Base-by-base conservation (phyloP, 352 stramenopile genomes). In the Phytophthora lateralis region DNA sequence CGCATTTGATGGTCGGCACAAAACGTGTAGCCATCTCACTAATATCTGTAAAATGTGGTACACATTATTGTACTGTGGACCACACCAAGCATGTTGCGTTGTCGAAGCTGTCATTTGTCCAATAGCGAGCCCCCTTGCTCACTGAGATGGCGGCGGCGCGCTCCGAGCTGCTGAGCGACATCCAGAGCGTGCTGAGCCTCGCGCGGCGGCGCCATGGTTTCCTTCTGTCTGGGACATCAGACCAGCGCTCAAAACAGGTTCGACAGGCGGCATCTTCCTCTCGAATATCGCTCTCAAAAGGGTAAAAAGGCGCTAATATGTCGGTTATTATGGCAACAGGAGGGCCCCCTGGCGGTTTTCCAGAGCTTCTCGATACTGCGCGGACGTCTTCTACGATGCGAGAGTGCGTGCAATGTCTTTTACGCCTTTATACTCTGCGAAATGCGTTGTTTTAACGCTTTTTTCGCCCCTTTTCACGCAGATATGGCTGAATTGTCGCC, bases 151-250 rank as follows among this genome's bases (percentile, higher is more conserved):
- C 50, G 37, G 60, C 62, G 10, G 64, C 63, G 41, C 80, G 82
- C 35, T 72, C 71, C 15, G 75, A 87, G 66, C 65, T 91, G 44
- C 67, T 91, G 62, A 82, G 82, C 73, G 82, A 89, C 63, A 83
- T 91, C 55, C 82, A 91, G 75, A 76, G 73, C 73, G 78, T 90
- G 32, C 30, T 90, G 65, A 85, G 80, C 56, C 64, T 91, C 32
- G 82, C 76, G 14, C 51, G 82, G 18, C 70, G 78, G 24, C 76
- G 73, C 37, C 76, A 85, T 66, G 82, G 82, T 2, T 90, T 80
- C 55, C 54, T 80, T 3, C 55, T 91, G 21, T 61, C 52, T 14
- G 58, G 35, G 8, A 29, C 38, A 14, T 64, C 45, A 21, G 43
- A 38, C 12, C 35, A 50, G 46, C 49, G 58, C 17, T 50, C 52